Base-by-base conservation (phyloP, 2,329 filamentous ascomycete species). In the Tympanopsis confertula region DNA sequence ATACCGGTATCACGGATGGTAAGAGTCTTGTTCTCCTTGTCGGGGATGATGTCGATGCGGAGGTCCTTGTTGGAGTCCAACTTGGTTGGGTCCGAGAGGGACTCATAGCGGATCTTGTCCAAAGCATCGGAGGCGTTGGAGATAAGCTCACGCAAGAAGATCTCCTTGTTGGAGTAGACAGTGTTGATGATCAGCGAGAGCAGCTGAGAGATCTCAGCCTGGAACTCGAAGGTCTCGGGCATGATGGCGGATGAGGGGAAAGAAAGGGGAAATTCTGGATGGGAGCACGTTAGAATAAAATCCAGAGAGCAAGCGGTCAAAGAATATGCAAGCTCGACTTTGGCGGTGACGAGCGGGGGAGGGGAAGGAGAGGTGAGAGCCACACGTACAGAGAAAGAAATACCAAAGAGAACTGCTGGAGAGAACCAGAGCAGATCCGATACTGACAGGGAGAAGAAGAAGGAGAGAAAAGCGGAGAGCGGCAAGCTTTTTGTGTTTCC, bases 201-300 rank as follows among this genome's bases (percentile, higher is more conserved):
- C 51, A 98, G 86, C 86, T 98, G 91, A 84, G 89, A 96, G 64
- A 98, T 98, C 85, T 98, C 91, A 83, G 91, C 91, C 83, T 98
- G 91, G 76, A 96, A 98, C 83, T 96, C 89, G 73, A 98, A 98
- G 53, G 88, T 95, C 75, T 96, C 88, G 66, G 86, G 68, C 86
- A 94, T 94, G 63, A 63, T 84, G 68, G 59, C 58, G 64, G 61
- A 50, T 37, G 32, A 15, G 7, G 32, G 36, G 10, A 7, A 24
- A 19, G 12, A 37, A 26, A 26, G 22, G 22, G 7, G 22, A 10
- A 26, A 26, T 26, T 26, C 22, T 26, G 22, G 22, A 26, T n/a
- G n/a, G n/a, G n/a, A n/a, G n/a, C n/a, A n/a, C n/a, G n/a, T n/a
- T n/a, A n/a, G n/a, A 41, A 38, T 35, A 30, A 40, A 39, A 33